Evolutionary conservation across 768 basidiomycete genomes (phyloP).

Genomic region (Collybia sordida): DNA sequence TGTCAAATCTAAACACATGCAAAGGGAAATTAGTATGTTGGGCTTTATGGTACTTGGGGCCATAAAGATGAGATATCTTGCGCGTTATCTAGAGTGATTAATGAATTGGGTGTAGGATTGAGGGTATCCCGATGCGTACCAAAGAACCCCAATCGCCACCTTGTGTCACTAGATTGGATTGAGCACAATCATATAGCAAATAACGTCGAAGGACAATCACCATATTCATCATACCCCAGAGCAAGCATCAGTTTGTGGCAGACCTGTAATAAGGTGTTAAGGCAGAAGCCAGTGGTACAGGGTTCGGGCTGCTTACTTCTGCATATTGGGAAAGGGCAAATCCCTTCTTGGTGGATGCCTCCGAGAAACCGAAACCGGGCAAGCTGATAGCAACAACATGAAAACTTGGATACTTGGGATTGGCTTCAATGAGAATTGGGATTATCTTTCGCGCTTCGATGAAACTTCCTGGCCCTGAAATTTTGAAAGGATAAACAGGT

Average conservation of each 20-base stretch:
- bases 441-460: conserved; percentile 57
- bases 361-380: conserved; percentile 64
- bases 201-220: conserved; percentile 17
- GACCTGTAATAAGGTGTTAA: conserved; percentile 25
- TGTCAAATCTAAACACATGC: conserved; percentile 16
- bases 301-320: conserved; percentile 33
- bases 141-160: conserved; percentile 48
- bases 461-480: conserved; percentile 60
- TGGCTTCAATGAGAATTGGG: conserved; percentile 43
- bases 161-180: conserved; percentile 36
- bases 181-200: neutral
- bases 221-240: conserved; percentile 48
- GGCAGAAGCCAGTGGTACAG: neutral
- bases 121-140: neutral
- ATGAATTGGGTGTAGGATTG: neutral
- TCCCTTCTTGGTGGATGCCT: conserved; percentile 51
- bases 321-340: conserved; percentile 49
- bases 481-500: neutral
- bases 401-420: conserved; percentile 51
- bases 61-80: conserved; percentile 27
- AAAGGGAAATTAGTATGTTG: conserved; percentile 48
- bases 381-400: conserved; percentile 61
- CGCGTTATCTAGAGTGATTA: conserved; percentile 19
- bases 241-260: conserved; percentile 48
- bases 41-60: conserved; percentile 42